Evolutionary conservation across 1,139 yeast genomes (phyloP).

Genomic region (Hyphopichia pseudoburtonii): DNA sequence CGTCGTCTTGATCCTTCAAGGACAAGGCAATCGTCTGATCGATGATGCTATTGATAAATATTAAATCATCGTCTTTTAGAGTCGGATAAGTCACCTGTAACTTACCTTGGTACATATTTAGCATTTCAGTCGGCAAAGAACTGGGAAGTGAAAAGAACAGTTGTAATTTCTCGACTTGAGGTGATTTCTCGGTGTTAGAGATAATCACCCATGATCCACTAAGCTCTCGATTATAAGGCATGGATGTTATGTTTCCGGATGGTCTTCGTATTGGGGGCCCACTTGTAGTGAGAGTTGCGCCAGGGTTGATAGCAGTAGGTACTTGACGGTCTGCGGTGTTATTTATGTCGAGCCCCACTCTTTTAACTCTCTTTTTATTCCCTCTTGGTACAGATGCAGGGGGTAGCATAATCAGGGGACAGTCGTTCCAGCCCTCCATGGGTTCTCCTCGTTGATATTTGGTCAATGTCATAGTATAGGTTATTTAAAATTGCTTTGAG

Average conservation of each 20-base stretch:
- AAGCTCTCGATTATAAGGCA: not conserved
- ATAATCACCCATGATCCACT: conserved; percentile 6
- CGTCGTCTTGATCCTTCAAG: conserved; percentile 4
- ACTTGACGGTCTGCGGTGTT: not conserved
- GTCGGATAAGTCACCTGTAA: conserved; percentile 18
- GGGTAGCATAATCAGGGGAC: conserved; percentile 26
- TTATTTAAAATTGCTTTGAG: too few species aligned
- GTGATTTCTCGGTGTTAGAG: not conserved
- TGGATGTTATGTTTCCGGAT: not conserved
- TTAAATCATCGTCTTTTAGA: conserved; percentile 15
- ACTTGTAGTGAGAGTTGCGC: not conserved
- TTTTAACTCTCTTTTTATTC: conserved; percentile 10
- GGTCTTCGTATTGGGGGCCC: not conserved
- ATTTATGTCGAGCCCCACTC: conserved; percentile 9
- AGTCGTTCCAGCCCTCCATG: conserved; percentile 51
- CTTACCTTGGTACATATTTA: conserved; percentile 35
- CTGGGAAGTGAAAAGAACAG: conserved; percentile 16
- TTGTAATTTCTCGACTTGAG: conserved; percentile 13
- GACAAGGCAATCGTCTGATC: conserved; percentile 6
- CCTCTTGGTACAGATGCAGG: conserved; percentile 10
- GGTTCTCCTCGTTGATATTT: conserved; percentile 41
- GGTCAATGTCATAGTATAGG: conserved; percentile 35
- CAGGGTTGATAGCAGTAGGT: not conserved
- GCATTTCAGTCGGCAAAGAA: conserved; percentile 32
- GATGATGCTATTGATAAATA: conserved; percentile 17